phyloP scores from a whole-genome alignment of 176 grass and related monocot genomes.

The Eleusine coracana region DNA sequence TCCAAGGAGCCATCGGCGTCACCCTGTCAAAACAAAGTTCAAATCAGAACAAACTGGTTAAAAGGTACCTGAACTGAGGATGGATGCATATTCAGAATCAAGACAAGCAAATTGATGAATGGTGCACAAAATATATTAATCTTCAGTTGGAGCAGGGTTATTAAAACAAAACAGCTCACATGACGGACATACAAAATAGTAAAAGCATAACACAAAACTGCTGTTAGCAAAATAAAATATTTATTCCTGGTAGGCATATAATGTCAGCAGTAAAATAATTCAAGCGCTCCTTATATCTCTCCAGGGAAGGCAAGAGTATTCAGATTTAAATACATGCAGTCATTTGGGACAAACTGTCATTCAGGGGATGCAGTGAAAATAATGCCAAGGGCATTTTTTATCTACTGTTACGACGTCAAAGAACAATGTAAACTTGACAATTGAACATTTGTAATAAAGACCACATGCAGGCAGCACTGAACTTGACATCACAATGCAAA shows the following conservation, averaged over 20 bases:
- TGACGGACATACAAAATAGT: neutral
- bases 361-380: neutral
- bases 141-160: too few species aligned
- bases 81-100: neutral
- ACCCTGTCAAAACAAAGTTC: conserved; percentile 44
- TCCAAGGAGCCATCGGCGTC: conserved; percentile 79
- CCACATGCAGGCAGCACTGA: neutral
- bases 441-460: neutral
- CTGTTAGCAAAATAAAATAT: neutral
- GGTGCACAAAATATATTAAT: neutral
- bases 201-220: neutral
- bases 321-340: too few species aligned
- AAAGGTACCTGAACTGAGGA: neutral
- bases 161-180: neutral
- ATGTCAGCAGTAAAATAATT: too few species aligned
- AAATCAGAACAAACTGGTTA: neutral
- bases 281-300: too few species aligned
- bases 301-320: neutral
- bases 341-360: too few species aligned
- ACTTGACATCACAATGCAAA: neutral
- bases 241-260: too few species aligned
- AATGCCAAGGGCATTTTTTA: neutral
- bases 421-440: neutral
- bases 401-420: too few species aligned
- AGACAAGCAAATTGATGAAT: neutral